Evolutionary conservation across 495 filamentous ascomycete genomes (phyloP).

Genomic region (Staphylotrichum longicolle): DNA sequence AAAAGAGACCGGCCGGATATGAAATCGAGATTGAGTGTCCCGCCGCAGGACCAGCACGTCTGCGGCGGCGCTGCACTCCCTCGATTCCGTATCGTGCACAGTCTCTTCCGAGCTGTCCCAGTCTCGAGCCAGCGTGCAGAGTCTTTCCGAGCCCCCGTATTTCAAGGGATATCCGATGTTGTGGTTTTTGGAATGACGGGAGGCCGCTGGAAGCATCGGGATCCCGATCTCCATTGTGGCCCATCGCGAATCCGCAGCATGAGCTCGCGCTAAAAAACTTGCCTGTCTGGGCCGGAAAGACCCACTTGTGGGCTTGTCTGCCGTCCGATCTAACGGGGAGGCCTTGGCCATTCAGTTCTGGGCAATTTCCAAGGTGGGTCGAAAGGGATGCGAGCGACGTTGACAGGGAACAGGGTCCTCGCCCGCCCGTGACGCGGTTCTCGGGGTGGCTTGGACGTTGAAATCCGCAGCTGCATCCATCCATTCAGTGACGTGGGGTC

Average conservation of each 20-base stretch:
- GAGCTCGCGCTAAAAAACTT: slow-evolving; percentile 7
- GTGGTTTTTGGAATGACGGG: neutral
- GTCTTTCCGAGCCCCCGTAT: no score
- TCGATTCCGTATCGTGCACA: no score
- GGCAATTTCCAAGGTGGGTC: slow-evolving; percentile 11
- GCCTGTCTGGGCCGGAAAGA: neutral
- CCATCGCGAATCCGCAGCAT: slow-evolving; percentile 2
- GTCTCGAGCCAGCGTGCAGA: no score
- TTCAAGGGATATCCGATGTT: no score
- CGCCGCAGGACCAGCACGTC: no score
- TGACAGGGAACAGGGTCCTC: neutral
- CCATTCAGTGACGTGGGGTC: slow-evolving; percentile 6
- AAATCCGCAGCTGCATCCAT: slow-evolving; percentile 8
- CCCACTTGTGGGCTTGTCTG: slow-evolving; percentile 12
- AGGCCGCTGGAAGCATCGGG: slow-evolving; percentile 3
- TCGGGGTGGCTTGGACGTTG: slow-evolving; percentile 16
- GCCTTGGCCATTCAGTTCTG: slow-evolving; percentile 9
- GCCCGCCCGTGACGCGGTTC: slow-evolving; percentile 13
- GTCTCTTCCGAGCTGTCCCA: no score
- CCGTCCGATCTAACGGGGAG: slow-evolving; percentile 11
- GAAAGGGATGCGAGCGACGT: neutral
- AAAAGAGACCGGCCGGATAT: no score
- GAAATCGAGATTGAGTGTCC: no score
- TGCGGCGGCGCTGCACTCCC: no score
- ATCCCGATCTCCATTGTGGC: neutral